Conservation (phyloP, 1,139 yeast genomes). For the Lodderomyces pseudojiufengensis region DNA sequence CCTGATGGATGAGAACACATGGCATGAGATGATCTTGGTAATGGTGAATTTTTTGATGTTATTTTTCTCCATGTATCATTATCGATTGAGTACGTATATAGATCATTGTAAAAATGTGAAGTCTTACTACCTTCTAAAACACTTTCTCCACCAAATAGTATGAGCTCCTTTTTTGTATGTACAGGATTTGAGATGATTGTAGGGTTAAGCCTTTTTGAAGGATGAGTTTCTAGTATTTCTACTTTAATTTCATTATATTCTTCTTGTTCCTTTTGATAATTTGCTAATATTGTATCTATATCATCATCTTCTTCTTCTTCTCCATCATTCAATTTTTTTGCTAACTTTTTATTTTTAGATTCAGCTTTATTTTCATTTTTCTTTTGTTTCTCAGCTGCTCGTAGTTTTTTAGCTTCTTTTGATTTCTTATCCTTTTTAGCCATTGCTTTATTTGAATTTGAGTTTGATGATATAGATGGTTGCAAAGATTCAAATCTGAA, state of each 20-base stretch:
- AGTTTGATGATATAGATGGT: not conserved
- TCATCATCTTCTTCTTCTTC: constrained; percentile 86
- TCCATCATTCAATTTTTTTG: constrained; percentile 62
- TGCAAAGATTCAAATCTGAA: constrained; percentile 5
- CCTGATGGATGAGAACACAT: constrained; percentile 95
- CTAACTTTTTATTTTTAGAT: constrained; percentile 65
- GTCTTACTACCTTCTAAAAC: constrained; percentile 48
- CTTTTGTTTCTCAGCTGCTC: constrained; percentile 79
- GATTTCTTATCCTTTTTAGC: constrained; percentile 83
- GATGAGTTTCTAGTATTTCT: constrained; percentile 48
- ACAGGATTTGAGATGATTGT: constrained; percentile 73
- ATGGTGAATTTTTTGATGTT: constrained; percentile 80
- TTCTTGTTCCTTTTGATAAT: constrained; percentile 75
- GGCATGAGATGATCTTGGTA: constrained; percentile 91
- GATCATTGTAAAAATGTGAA: constrained; percentile 75
- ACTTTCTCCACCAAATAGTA: constrained; percentile 86
- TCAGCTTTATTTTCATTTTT: constrained; percentile 76
- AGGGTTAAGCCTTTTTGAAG: constrained; percentile 68
- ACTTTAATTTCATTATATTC: constrained; percentile 69
- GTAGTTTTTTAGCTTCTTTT: constrained; percentile 88
- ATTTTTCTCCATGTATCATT: constrained; percentile 78
- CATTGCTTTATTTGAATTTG: constrained; percentile 34
- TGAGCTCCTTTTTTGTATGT: constrained; percentile 71
- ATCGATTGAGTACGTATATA: constrained; percentile 69
- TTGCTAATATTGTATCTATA: constrained; percentile 77